Evolutionary conservation across 768 basidiomycete genomes (phyloP).

Genomic region (Pisolithus marmoratus): DNA sequence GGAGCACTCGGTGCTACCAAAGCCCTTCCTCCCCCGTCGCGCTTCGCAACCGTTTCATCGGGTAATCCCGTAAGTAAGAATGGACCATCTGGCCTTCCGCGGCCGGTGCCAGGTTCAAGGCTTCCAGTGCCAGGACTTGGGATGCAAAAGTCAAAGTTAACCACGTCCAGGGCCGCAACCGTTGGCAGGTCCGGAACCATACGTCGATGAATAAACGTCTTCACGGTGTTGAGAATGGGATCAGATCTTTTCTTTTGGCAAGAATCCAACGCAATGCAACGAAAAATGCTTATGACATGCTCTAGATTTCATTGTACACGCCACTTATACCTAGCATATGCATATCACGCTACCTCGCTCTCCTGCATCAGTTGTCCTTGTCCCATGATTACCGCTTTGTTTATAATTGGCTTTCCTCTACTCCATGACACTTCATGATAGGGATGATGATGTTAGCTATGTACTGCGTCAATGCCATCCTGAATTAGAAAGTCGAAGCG

Average conservation of each 20-base stretch:
- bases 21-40: slow-evolving; percentile 7
- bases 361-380: background rate
- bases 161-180: background rate
- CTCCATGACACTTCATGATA: background rate
- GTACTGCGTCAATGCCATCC: too few relatives aligned
- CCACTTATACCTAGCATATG: background rate
- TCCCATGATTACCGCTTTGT: background rate
- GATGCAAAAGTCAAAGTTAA: slow-evolving; percentile 3
- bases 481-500: too few relatives aligned
- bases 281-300: background rate
- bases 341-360: background rate
- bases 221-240: background rate
- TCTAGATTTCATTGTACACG: background rate
- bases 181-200: slow-evolving; percentile 4
- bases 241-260: background rate
- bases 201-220: background rate
- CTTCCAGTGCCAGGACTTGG: slow-evolving; percentile 8
- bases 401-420: background rate
- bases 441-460: background rate
- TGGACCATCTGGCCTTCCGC: slow-evolving; percentile 3
- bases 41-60: background rate
- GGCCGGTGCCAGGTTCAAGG: slow-evolving; percentile 6
- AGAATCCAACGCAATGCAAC: background rate
- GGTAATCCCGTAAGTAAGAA: too few relatives aligned
- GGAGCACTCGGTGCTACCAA: background rate